Evolutionary conservation across 306 rosid species (phyloP).

Genomic region (Hippophae gyantsensis): DNA sequence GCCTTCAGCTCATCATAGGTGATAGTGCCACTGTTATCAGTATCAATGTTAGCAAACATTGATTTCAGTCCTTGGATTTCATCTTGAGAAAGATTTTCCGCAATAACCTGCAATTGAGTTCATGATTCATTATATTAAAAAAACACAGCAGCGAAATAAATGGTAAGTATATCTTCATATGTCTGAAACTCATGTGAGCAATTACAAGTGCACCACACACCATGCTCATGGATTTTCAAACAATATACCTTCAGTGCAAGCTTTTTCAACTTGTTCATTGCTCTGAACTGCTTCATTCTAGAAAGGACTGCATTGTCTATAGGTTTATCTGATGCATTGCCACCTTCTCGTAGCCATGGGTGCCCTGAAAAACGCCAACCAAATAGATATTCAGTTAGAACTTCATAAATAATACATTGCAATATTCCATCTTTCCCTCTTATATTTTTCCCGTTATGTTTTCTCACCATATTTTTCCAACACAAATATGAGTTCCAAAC

Average conservation of each 20-base stretch:
- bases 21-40: no score
- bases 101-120: constrained; percentile 53
- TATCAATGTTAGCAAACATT: no score
- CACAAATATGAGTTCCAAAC: no score
- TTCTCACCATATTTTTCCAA: no score
- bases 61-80: constrained; percentile 50
- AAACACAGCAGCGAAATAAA: background rate
- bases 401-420: no score
- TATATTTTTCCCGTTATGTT: no score
- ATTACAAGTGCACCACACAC: no score
- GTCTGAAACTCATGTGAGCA: no score
- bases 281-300: constrained; percentile 92
- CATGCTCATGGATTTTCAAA: background rate
- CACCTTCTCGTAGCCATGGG: constrained; percentile 88
- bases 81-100: constrained; percentile 78
- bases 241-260: constrained; percentile 53
- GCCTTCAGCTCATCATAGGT: no score
- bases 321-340: constrained; percentile 83
- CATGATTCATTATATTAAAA: constrained; percentile 2
- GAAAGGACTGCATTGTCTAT: constrained; percentile 90
- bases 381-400: constrained; percentile 20
- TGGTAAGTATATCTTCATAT: no score
- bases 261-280: constrained; percentile 86
- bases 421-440: no score
- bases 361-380: constrained; percentile 48